Conservation (phyloP, 495 filamentous ascomycete genomes). For the Hypoxylon crocopeplum region DNA sequence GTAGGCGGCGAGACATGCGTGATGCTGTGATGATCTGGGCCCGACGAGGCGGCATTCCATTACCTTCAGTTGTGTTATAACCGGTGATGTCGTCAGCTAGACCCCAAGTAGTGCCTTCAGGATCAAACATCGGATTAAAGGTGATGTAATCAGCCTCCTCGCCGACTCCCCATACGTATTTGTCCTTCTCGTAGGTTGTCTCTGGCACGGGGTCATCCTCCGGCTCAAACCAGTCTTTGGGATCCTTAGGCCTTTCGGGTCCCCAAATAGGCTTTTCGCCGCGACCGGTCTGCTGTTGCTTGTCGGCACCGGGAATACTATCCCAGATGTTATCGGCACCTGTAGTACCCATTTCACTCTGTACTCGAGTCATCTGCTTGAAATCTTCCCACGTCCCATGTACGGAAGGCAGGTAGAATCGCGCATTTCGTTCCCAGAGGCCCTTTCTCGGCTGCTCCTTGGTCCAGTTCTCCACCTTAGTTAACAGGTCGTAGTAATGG, state of each 20-base stretch:
- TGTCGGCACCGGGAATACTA: constrained; percentile 44
- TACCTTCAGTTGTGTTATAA: constrained; percentile 69
- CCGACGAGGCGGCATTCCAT: constrained; percentile 75
- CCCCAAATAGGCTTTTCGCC: constrained; percentile 85
- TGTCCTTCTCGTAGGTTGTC: constrained; percentile 74
- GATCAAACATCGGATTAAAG: constrained; percentile 93
- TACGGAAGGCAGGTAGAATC: constrained; percentile 88
- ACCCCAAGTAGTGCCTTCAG: constrained; percentile 85
- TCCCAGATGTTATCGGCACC: constrained; percentile 75
- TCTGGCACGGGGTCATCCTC: constrained; percentile 76
- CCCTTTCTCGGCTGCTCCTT: constrained; percentile 85
- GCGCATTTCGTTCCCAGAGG: constrained; percentile 89
- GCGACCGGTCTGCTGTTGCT: constrained; percentile 35
- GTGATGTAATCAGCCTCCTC: constrained; percentile 95
- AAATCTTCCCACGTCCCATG: constrained; percentile 95
- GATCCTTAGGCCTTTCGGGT: constrained; percentile 69
- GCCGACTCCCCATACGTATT: constrained; percentile 85
- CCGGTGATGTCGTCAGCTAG: constrained; percentile 89
- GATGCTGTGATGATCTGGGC: constrained; percentile 87
- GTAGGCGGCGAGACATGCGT: constrained; percentile 80
- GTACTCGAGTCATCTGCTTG: constrained; percentile 87
- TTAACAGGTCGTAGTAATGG: constrained; percentile 92
- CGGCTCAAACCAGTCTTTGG: constrained; percentile 70
- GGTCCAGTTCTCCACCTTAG: constrained; percentile 76
- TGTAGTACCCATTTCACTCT: constrained; percentile 81